These are phyloP conservation scores for Aegilops bicornis DNA, from an alignment of 176 grass and related monocot species.

Conservation along the genomic window DNA sequence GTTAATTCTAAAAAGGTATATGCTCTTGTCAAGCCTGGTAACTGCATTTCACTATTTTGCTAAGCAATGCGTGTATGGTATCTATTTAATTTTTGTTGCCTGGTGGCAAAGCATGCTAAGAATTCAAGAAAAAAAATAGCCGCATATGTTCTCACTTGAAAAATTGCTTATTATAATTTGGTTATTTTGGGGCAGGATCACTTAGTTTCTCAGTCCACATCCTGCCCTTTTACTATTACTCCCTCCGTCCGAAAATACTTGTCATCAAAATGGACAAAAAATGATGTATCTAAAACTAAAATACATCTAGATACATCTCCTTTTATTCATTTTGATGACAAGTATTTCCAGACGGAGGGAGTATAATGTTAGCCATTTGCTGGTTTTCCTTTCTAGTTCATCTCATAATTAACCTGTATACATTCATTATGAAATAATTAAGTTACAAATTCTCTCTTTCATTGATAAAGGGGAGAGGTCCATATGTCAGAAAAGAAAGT, in stretches of 20 bases:
- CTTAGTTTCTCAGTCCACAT: conserved; percentile 3
- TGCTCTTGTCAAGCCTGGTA: conserved; percentile 6
- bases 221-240: neutral
- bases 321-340: no score
- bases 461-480: conserved; percentile 72
- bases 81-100: neutral
- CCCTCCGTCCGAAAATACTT: no score
- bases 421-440: conserved; percentile 19
- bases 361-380: conserved; percentile 8
- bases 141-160: conserved; percentile 22
- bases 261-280: no score
- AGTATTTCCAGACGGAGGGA: no score
- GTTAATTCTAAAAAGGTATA: conserved; percentile 88
- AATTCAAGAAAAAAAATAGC: conserved; percentile 1
- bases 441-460: conserved; percentile 74
- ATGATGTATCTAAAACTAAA: no score
- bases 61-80: conserved; percentile 6
- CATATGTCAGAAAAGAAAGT: conserved; percentile 70
- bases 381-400: conserved; percentile 29
- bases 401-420: neutral
- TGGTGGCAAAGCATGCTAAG: conserved; percentile 19
- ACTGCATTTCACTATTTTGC: conserved; percentile 5
- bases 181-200: conserved; percentile 7
- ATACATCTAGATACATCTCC: no score
- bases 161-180: conserved; percentile 8